Base-by-base conservation (phyloP, 306 rosid genomes). In the Lupinus albus region DNA sequence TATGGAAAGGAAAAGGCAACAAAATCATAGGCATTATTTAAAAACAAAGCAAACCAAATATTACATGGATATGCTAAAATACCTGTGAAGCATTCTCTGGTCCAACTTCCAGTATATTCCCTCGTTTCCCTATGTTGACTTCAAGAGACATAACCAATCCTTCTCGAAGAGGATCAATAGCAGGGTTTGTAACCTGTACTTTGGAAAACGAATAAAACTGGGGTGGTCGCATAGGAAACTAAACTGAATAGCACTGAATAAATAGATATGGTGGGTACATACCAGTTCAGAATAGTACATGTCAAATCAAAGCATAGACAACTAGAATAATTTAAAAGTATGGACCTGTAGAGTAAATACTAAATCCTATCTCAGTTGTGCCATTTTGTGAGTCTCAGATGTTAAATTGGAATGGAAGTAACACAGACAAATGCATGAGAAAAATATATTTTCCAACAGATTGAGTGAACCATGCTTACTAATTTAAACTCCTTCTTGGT, bases 61-160 rank as follows among this genome's bases (percentile, higher is more conserved):
- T 33, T 47, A 55, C 32, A 36, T 7, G 42, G 62, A 56, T 36
- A 46, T 8, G 72, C 61, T 51, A 61, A 74, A 58, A 75, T 80
- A 93, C 99, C 99, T 93, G 99, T 11, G 83, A 82, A 72, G 97
- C 96, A 85, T 93, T 93, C 77, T 90, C 91, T 47, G 99, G 94
- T 74, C 99, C 97, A 80, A 82, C 79, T 81, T 90, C 97, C 84
- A 93, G 83, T 75, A 93, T 83, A 83, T 93, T 93, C 77, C 80
- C 30, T 61, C 99, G 83, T 80, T 85, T 85, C 76, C 99, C 99
- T 38, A 93, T 68, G 73, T 88, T 93, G 79, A 93, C 94, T 90
- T 93, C 99, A 73, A 93, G 99, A 66, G 99, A 93, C 99, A 93
- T 93, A 67, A 93, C 99, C 68, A 93, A 68, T 73, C 99, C 99